Evolutionary conservation across 1,284 basidiomycete genomes (phyloP).

Genomic region (Pseudozyma tsukubaensis): DNA sequence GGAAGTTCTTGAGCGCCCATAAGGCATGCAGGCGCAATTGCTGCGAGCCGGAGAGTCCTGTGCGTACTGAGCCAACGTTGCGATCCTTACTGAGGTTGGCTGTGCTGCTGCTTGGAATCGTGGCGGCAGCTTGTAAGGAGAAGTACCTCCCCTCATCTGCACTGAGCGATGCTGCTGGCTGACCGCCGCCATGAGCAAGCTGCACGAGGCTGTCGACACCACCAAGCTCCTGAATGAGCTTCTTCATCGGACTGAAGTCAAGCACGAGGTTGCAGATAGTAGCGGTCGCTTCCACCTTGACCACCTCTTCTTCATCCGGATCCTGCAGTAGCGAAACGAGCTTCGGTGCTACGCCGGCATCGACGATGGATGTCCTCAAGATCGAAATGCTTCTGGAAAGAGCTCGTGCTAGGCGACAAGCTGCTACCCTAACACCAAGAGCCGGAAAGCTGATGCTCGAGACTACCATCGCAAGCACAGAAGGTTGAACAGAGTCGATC

Average conservation of each 20-base stretch:
- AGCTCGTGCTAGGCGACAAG: conserved; percentile 56
- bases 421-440: conserved; percentile 60
- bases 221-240: conserved; percentile 50
- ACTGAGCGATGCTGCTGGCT: background rate
- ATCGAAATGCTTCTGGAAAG: conserved; percentile 61
- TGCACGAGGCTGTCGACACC: conserved; percentile 51
- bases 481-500: conserved; percentile 51
- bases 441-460: conserved; percentile 48
- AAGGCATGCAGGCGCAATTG: conserved; percentile 56
- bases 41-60: conserved; percentile 27
- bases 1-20: conserved; percentile 65
- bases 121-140: conserved; percentile 17
- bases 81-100: background rate
- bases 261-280: conserved; percentile 64
- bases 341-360: conserved; percentile 59
- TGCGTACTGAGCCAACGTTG: background rate
- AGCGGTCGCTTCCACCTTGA: conserved; percentile 58
- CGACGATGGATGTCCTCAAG: conserved; percentile 60
- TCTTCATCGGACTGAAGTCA: conserved; percentile 64
- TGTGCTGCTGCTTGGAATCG: conserved; percentile 10
- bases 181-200: conserved; percentile 29
- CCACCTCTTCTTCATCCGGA: conserved; percentile 42
- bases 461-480: conserved; percentile 53
- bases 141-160: conserved; percentile 26
- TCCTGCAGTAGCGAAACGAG: conserved; percentile 54